Conservation (phyloP, 1,284 basidiomycete genomes). For the Moniliophthora roreri region DNA sequence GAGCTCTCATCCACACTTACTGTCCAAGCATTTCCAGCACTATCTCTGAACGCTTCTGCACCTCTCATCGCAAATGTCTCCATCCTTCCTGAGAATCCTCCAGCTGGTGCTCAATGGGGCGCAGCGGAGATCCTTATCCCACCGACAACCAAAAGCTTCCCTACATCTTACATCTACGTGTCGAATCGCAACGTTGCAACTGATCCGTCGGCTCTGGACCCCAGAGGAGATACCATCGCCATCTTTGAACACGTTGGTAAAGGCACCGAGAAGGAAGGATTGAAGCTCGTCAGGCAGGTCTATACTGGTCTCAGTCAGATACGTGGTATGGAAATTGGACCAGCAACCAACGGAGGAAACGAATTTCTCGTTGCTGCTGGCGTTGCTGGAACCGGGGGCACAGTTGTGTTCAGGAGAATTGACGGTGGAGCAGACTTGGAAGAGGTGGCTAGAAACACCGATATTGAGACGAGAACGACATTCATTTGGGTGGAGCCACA, state of each 20-base stretch:
- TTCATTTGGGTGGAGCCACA: constrained; percentile 44
- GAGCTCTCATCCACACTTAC: constrained; percentile 65
- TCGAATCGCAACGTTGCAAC: constrained; percentile 52
- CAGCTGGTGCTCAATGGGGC: constrained; percentile 40
- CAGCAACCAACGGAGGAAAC: constrained; percentile 35
- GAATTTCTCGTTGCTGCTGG: constrained; percentile 50
- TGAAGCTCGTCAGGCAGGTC: constrained; percentile 47
- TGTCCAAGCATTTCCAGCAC: constrained; percentile 54
- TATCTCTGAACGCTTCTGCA: constrained; percentile 45
- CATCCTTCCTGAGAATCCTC: constrained; percentile 42
- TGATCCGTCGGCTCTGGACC: constrained; percentile 39
- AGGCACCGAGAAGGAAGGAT: constrained; percentile 21
- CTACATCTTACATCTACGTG: constrained; percentile 53
- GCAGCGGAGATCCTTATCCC: constrained; percentile 61
- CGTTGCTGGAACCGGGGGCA: constrained; percentile 38
- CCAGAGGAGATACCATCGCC: constrained; percentile 60
- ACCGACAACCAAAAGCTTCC: constrained; percentile 38
- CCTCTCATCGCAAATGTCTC: constrained; percentile 51
- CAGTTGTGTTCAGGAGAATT: constrained; percentile 50
- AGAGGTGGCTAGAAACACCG: constrained; percentile 37
- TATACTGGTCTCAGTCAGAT: constrained; percentile 51
- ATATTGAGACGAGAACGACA: constrained; percentile 38
- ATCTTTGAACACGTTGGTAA: constrained; percentile 40
- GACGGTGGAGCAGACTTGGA: constrained; percentile 45
- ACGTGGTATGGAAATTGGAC: constrained; percentile 49